phyloP scores from a whole-genome alignment of 371 early-diverging fungal genomes.

The Coemansia sp. region DNA sequence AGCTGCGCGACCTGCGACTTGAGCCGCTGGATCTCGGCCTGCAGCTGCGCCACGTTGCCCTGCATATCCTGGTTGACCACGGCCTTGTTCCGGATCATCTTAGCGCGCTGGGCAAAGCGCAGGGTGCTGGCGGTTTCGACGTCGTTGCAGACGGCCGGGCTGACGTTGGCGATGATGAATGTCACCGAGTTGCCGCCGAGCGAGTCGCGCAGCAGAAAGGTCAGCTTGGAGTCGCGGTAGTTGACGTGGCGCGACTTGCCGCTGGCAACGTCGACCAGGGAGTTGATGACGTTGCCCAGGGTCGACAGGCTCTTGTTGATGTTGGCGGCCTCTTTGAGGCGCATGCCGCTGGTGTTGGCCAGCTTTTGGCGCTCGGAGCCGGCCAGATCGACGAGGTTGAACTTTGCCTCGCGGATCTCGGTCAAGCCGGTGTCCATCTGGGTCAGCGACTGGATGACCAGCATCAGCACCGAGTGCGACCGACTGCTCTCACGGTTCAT shows the following conservation, averaged over 20 bases:
- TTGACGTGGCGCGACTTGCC: conserved; percentile 81
- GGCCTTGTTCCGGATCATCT: conserved; percentile 83
- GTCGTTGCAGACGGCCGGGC: conserved; percentile 72
- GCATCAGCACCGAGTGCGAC: conserved; percentile 62
- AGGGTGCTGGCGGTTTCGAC: conserved; percentile 84
- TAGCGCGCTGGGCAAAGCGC: conserved; percentile 88
- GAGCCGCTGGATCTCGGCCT: conserved; percentile 58
- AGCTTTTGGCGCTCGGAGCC: conserved; percentile 85
- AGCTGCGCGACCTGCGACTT: conserved; percentile 38
- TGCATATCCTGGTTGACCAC: conserved; percentile 65
- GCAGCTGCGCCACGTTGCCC: conserved; percentile 60
- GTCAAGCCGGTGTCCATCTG: conserved; percentile 55
- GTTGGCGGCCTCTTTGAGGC: conserved; percentile 84
- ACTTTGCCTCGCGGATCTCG: conserved; percentile 61
- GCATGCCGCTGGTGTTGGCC: conserved; percentile 75
- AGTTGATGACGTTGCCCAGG: conserved; percentile 89
- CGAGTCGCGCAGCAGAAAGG: conserved; percentile 70
- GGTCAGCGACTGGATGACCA: conserved; percentile 60
- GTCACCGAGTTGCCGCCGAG: conserved; percentile 72
- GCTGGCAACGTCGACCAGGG: conserved; percentile 70
- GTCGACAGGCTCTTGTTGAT: conserved; percentile 88
- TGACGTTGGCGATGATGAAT: conserved; percentile 83
- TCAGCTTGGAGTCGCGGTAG: conserved; percentile 90
- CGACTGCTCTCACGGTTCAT: conserved; percentile 67
- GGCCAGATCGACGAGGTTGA: conserved; percentile 90